A percentile compares a stretch with the other conserved stretches of the same genome.
Evolutionary conservation across 2,329 filamentous ascomycete species (phyloP).

Genomic region (Berkeleyomyces basicola): DNA sequence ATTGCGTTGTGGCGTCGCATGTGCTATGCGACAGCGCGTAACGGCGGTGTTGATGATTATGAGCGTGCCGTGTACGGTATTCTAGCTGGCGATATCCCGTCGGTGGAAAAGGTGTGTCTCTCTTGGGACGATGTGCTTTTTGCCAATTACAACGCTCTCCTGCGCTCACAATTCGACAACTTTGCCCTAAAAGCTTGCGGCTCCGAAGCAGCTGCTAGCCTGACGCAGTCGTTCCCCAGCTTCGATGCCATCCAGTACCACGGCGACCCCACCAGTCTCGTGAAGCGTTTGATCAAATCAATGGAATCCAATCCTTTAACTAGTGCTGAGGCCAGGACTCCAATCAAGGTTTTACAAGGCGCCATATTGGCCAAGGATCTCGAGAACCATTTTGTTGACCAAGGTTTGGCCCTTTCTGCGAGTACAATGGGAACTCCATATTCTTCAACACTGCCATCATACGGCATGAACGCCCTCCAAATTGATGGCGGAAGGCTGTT

Average conservation of each 20-base stretch:
- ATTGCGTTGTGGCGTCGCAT: slow-evolving; percentile 59
- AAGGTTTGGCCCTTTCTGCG: slow-evolving; percentile 34
- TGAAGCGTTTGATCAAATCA: slow-evolving; percentile 41
- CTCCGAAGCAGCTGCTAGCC: slow-evolving; percentile 33
- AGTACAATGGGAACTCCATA: slow-evolving; percentile 21
- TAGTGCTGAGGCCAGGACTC: slow-evolving; percentile 40
- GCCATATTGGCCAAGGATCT: slow-evolving; percentile 52
- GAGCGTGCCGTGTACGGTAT: slow-evolving; percentile 84
- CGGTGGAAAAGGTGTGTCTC: slow-evolving; percentile 59
- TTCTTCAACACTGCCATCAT: slow-evolving; percentile 13
- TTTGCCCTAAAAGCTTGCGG: slow-evolving; percentile 44
- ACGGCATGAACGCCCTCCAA: slow-evolving; percentile 21
- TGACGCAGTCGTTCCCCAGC: slow-evolving; percentile 41
- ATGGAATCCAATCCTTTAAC: slow-evolving; percentile 42
- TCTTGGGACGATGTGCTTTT: slow-evolving; percentile 81
- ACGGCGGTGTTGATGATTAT: slow-evolving; percentile 54
- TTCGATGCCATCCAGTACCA: slow-evolving; percentile 50
- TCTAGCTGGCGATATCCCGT: slow-evolving; percentile 67
- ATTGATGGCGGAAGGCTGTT: slow-evolving; percentile 33
- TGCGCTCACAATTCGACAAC: slow-evolving; percentile 63
- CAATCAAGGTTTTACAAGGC: slow-evolving; percentile 61
- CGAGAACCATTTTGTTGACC: slow-evolving; percentile 39
- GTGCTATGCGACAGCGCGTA: slow-evolving; percentile 55
- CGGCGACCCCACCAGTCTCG: slow-evolving; percentile 35
- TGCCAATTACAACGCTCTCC: slow-evolving; percentile 69